These are phyloP conservation scores for Athelia sp. DNA, from an alignment of 1,284 basidiomycete species.

Conservation along the genomic window DNA sequence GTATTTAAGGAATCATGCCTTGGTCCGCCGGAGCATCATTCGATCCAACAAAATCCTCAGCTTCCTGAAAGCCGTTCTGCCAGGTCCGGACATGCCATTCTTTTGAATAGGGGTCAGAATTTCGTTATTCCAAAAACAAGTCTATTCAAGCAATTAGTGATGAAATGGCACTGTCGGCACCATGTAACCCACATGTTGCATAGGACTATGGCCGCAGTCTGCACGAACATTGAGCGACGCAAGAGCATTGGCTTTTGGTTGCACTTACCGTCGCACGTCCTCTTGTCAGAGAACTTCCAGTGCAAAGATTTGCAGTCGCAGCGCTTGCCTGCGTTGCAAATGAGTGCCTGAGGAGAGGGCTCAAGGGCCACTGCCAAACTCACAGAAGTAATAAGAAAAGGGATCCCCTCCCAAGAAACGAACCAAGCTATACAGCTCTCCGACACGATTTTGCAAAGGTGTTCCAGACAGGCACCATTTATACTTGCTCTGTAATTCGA, in stretches of 20 bases:
- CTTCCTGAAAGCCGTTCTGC: slow-evolving; percentile 84
- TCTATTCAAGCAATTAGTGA: slow-evolving; percentile 39
- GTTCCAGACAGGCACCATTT: slow-evolving; percentile 99
- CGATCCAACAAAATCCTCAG: slow-evolving; percentile 84
- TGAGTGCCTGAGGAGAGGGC: neutral
- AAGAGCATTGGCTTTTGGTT: neutral
- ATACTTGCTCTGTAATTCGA: slow-evolving; percentile 79
- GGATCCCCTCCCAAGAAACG: slow-evolving; percentile 90
- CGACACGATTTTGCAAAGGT: slow-evolving; percentile 94
- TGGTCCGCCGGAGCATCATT: slow-evolving; percentile 93
- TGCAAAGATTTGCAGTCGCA: slow-evolving; percentile 88
- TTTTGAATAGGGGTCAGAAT: slow-evolving; percentile 94
- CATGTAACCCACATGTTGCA: slow-evolving; percentile 74
- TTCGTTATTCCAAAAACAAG: slow-evolving; percentile 89
- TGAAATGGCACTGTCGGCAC: neutral
- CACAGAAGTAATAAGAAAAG: slow-evolving; percentile 91
- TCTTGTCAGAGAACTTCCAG: slow-evolving; percentile 85
- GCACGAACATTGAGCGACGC: slow-evolving; percentile 1
- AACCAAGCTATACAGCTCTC: slow-evolving; percentile 95
- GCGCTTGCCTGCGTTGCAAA: slow-evolving; percentile 50
- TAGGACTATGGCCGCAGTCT: slow-evolving; percentile 92
- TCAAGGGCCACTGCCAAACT: slow-evolving; percentile 25
- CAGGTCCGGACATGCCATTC: slow-evolving; percentile 68
- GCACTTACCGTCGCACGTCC: slow-evolving; percentile 73
- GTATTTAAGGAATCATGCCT: slow-evolving; percentile 35